These are phyloP conservation scores for Melanomma pulvis-pyrius DNA, from an alignment of 495 filamentous ascomycete genomes.

Conservation along the genomic window DNA sequence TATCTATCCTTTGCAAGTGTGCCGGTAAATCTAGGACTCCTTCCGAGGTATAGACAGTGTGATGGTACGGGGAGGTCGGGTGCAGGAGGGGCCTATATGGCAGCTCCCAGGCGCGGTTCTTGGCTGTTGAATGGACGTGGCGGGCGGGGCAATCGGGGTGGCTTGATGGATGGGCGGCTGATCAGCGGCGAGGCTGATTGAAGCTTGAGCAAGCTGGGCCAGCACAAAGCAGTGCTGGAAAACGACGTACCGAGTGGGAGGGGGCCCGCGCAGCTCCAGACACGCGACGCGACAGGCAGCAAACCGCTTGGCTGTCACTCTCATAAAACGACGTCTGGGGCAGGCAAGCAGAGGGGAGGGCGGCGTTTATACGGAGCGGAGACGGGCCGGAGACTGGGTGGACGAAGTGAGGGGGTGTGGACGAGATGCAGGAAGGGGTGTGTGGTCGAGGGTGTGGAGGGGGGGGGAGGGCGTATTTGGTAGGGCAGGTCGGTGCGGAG, in stretches of 20 bases:
- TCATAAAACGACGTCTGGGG: conserved; percentile 1
- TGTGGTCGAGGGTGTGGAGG: neutral
- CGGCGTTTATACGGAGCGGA: neutral
- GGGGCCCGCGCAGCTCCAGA: neutral
- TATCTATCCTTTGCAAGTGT: neutral
- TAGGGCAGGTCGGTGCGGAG: neutral
- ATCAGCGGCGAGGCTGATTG: neutral
- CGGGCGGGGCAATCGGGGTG: conserved; percentile 4
- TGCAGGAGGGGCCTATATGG: neutral
- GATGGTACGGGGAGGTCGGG: neutral
- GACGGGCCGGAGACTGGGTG: conserved; percentile 6
- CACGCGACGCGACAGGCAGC: neutral
- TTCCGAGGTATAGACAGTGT: neutral
- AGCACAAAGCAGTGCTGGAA: neutral
- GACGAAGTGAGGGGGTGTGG: neutral
- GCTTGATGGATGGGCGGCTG: neutral
- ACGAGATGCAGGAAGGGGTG: conserved; percentile 3
- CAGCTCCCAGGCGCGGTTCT: neutral
- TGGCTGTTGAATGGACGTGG: conserved; percentile 4
- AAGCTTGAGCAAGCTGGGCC: conserved; percentile 6
- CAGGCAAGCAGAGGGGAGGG: neutral
- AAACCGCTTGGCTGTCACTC: neutral
- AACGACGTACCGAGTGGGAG: conserved; percentile 4
- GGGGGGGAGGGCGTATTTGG: neutral
- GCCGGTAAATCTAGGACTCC: neutral